Conservation (phyloP, 2,329 filamentous ascomycete genomes). For the Aspergillus sp. region DNA sequence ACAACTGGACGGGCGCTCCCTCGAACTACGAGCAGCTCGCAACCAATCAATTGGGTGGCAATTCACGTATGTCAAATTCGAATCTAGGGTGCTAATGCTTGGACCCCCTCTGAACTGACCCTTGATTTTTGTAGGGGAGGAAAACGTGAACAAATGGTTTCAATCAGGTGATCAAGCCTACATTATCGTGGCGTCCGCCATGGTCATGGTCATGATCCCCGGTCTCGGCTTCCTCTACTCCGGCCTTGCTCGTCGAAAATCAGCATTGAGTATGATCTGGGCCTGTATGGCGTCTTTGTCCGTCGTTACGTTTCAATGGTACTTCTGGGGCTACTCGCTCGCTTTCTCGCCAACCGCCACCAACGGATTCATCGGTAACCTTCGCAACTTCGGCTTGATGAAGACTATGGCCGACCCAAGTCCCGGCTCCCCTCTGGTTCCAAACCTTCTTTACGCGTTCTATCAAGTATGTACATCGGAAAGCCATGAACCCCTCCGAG, state of each 20-base stretch:
- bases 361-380: slow-evolving; percentile 88
- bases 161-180: slow-evolving; percentile 88
- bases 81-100: neutral
- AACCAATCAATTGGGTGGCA: slow-evolving; percentile 65
- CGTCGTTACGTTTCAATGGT: slow-evolving; percentile 96
- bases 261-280: slow-evolving; percentile 95
- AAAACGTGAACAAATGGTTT: slow-evolving; percentile 97
- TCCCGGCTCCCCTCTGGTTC: slow-evolving; percentile 82
- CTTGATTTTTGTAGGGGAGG: slow-evolving; percentile 56
- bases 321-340: slow-evolving; percentile 97
- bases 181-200: slow-evolving; percentile 84
- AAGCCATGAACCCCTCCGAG: neutral
- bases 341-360: slow-evolving; percentile 80
- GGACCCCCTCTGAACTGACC: slow-evolving; percentile 8
- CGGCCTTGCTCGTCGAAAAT: slow-evolving; percentile 95
- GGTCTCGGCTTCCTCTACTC: slow-evolving; percentile 98
- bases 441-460: slow-evolving; percentile 88
- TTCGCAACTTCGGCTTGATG: slow-evolving; percentile 84
- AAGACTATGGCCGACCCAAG: slow-evolving; percentile 82
- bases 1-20: slow-evolving; percentile 50
- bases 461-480: slow-evolving; percentile 66
- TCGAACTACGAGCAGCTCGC: slow-evolving; percentile 46
- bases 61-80: slow-evolving; percentile 65
- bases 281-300: slow-evolving; percentile 92
- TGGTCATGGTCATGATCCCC: slow-evolving; percentile 95